Percentiles rank a stretch among this genome's conserved stretches.
Evolutionary conservation across 2,329 filamentous ascomycete species (phyloP).

Genomic region (Ustilaginoidea virens): DNA sequence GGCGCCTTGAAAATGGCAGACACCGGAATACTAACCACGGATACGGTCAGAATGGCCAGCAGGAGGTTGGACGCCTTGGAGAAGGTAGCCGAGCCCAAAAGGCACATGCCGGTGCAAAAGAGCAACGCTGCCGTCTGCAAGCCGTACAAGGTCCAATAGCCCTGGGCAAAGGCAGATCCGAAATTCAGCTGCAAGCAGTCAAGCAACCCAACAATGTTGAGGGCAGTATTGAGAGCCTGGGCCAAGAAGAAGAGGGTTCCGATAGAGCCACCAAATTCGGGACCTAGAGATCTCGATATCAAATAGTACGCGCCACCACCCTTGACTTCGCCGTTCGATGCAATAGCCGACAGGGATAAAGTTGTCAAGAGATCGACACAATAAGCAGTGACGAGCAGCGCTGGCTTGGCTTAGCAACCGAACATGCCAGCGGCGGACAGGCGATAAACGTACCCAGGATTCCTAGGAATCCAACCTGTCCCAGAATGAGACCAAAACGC

Average conservation of each 20-base stretch:
- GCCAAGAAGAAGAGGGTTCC: constrained; percentile 82
- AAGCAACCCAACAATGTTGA: constrained; percentile 77
- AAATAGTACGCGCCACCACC: constrained; percentile 81
- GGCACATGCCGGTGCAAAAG: constrained; percentile 57
- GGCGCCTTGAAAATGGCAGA: constrained; percentile 56
- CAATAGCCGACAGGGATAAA: constrained; percentile 75
- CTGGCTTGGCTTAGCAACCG: constrained; percentile 21
- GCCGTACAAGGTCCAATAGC: constrained; percentile 64
- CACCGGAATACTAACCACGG: constrained; percentile 68
- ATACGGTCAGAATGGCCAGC: constrained; percentile 52
- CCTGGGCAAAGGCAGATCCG: constrained; percentile 48
- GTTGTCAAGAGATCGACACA: constrained; percentile 70
- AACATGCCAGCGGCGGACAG: neutral
- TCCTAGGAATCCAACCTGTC: constrained; percentile 63
- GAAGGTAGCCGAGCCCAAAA: constrained; percentile 69
- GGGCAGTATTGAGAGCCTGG: constrained; percentile 71
- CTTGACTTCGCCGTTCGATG: constrained; percentile 77
- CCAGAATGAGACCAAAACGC: constrained; percentile 72
- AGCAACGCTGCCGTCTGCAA: constrained; percentile 58
- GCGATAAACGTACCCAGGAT: constrained; percentile 48
- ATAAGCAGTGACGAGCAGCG: constrained; percentile 61
- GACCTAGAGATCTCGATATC: constrained; percentile 71
- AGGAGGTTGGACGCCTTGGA: constrained; percentile 66
- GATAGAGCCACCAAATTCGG: constrained; percentile 80
- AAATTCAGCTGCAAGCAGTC: constrained; percentile 70